phyloP scores from a whole-genome alignment of 2,329 filamentous ascomycete species.

The Pyricularia pennisetigena region DNA sequence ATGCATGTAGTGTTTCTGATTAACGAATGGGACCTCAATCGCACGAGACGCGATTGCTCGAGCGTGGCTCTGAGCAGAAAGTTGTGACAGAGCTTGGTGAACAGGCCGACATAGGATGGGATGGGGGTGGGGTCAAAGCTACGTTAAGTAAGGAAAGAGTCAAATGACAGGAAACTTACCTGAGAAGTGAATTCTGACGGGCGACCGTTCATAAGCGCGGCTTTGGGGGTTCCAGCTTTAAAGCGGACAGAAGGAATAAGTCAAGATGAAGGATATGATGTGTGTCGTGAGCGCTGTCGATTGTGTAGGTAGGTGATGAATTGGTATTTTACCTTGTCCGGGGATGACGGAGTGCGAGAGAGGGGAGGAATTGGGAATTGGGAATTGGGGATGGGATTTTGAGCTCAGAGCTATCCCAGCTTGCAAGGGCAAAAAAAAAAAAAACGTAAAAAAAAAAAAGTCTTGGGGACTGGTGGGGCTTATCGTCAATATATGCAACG shows the following conservation, averaged over 20 bases:
- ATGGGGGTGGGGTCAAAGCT: background rate
- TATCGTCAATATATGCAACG: background rate
- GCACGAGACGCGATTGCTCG: background rate
- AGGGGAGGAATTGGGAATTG: background rate
- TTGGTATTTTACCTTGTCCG: background rate
- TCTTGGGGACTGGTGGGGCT: background rate
- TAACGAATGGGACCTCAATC: background rate
- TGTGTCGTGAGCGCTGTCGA: background rate
- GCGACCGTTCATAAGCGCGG: constrained; percentile 79
- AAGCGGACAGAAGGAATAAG: constrained; percentile 8
- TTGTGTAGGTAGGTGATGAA: background rate
- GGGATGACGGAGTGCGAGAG: background rate
- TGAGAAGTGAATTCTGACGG: constrained; percentile 80
- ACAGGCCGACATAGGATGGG: constrained; percentile 6
- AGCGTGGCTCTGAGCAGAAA: background rate
- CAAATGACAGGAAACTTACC: constrained; percentile 39
- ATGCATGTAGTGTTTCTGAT: background rate
- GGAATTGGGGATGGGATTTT: background rate
- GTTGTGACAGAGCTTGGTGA: background rate
- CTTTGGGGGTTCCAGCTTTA: constrained; percentile 26
- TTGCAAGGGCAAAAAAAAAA: background rate
- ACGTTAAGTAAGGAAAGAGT: background rate
- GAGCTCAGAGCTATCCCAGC: background rate
- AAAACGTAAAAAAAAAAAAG: background rate
- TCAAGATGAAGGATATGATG: constrained; percentile 11